A percentile compares a stretch with the other conserved stretches of the same genome.
These are phyloP conservation scores for Acanthamoeba divionensis DNA, from an alignment of 208 protist genomes.

Conservation along the genomic window DNA sequence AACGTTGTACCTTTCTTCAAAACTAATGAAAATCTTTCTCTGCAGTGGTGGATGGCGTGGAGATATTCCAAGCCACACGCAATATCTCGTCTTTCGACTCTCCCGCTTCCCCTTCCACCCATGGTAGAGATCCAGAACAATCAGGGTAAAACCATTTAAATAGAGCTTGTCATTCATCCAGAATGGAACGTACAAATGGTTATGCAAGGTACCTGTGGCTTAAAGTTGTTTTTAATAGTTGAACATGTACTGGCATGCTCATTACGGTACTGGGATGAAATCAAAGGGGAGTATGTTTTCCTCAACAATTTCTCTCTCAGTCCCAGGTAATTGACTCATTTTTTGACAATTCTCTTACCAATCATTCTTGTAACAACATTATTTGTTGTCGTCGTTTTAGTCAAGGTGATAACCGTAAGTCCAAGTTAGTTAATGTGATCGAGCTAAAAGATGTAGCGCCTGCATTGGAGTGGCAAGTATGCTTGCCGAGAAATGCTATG, in stretches of 20 bases:
- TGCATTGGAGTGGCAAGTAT: conserved; percentile 11
- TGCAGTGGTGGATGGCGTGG: conserved; percentile 46
- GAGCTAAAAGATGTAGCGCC: neutral
- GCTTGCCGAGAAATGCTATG: neutral
- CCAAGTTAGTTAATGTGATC: neutral
- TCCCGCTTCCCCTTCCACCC: no score
- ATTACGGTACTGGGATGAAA: neutral
- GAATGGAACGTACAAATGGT: no score
- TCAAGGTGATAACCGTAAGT: neutral
- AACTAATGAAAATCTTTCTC: no score
- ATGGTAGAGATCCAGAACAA: no score
- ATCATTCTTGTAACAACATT: no score
- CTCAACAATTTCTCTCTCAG: neutral
- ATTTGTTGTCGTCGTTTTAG: neutral
- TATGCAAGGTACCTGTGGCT: no score
- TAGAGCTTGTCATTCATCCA: no score
- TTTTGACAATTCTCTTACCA: neutral
- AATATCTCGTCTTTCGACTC: no score
- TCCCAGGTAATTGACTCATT: neutral
- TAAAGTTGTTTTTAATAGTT: neutral
- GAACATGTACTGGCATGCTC: neutral
- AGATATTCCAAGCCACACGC: neutral
- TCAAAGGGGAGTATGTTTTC: neutral
- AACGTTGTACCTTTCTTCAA: neutral
- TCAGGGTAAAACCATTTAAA: no score